Evolutionary conservation across 352 stramenopile species (phyloP).

Genomic region (Pythium chondricola): DNA sequence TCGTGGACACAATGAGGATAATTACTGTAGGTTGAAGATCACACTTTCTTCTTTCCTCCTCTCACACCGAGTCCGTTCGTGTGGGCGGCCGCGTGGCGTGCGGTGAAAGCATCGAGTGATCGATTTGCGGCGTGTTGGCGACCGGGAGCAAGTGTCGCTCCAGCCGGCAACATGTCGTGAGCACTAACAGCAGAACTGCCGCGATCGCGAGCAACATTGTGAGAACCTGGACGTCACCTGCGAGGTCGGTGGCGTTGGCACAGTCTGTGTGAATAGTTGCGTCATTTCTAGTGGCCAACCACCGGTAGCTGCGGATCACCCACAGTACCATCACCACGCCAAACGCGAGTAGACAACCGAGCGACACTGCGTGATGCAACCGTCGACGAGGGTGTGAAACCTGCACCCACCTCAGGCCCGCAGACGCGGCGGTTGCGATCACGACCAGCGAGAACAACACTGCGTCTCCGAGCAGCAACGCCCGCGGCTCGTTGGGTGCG

Average conservation of each 20-base stretch:
- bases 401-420: neutral
- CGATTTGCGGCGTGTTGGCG: conserved; percentile 21
- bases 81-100: conserved; percentile 13
- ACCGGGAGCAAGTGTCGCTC: conserved; percentile 42
- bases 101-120: conserved; percentile 32
- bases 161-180: conserved; percentile 48
- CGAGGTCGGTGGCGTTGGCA: too few species aligned
- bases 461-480: conserved; percentile 1
- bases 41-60: neutral
- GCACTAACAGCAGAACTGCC: conserved; percentile 26
- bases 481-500: neutral
- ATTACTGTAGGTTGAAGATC: too few species aligned
- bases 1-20: too few species aligned
- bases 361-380: neutral
- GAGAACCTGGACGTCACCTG: too few species aligned
- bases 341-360: conserved; percentile 3
- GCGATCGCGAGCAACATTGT: conserved; percentile 33
- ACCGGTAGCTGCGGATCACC: conserved; percentile 9
- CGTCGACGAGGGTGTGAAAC: neutral
- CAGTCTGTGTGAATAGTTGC: neutral
- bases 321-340: conserved; percentile 1
- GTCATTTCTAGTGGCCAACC: neutral
- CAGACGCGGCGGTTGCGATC: neutral
- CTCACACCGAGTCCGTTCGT: conserved; percentile 10
- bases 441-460: conserved; percentile 6